Conservation (phyloP, 1,284 basidiomycete species). For the Boletus sp. region DNA sequence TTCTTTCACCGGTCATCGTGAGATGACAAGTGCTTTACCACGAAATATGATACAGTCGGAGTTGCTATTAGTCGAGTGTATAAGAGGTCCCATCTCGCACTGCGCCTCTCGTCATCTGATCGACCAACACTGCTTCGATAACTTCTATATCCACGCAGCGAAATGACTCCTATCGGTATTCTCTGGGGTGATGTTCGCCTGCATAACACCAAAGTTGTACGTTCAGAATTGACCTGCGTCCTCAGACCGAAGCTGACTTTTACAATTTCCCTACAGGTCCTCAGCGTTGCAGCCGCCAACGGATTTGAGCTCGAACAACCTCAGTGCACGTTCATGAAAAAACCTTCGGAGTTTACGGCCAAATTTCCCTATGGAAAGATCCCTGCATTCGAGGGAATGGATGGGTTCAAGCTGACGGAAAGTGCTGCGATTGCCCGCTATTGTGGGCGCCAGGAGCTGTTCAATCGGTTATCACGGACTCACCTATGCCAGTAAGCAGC, state of each 20-base stretch:
- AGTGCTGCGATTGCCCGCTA: slow-evolving; percentile 57
- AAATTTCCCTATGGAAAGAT: slow-evolving; percentile 51
- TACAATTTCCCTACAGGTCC: slow-evolving; percentile 10
- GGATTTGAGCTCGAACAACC: slow-evolving; percentile 16
- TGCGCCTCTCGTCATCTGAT: neutral
- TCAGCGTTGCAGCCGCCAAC: slow-evolving; percentile 23
- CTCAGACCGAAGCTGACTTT: neutral
- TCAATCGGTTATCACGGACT: neutral
- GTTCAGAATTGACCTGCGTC: slow-evolving; percentile 1
- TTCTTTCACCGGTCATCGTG: too few relatives aligned
- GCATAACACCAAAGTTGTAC: slow-evolving; percentile 28
- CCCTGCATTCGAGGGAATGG: slow-evolving; percentile 36
- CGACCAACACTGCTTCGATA: neutral
- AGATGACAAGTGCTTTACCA: too few relatives aligned
- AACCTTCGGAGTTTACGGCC: slow-evolving; percentile 39
- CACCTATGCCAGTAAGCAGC: slow-evolving; percentile 40
- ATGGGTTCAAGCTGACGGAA: slow-evolving; percentile 54
- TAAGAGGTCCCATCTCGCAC: neutral
- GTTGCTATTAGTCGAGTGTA: neutral
- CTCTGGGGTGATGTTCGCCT: slow-evolving; percentile 25
- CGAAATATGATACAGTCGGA: too few relatives aligned
- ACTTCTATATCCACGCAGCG: neutral
- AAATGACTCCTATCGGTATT: slow-evolving; percentile 23
- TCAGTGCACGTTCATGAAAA: slow-evolving; percentile 31
- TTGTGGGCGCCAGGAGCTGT: slow-evolving; percentile 40